Conservation (phyloP, 352 stramenopile species). For the Blastocystis sp. region DNA sequence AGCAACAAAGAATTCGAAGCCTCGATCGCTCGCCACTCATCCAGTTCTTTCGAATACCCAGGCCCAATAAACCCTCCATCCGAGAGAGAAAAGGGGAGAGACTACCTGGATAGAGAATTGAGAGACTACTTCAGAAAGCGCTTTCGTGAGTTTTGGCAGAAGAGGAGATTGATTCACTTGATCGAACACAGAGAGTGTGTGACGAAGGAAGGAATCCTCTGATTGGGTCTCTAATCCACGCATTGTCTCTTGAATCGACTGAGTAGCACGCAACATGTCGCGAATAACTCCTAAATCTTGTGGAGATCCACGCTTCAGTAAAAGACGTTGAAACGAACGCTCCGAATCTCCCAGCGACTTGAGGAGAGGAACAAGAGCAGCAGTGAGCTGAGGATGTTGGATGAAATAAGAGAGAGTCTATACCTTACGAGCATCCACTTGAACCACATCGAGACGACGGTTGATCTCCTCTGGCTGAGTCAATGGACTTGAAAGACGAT, state of each 20-base stretch:
- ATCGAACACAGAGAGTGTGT: neutral
- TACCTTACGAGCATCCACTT: neutral
- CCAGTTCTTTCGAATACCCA: conserved; percentile 15
- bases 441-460: neutral
- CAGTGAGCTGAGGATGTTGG: neutral
- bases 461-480: conserved; percentile 9
- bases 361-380: neutral
- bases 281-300: conserved; percentile 58
- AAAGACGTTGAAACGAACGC: conserved; percentile 21
- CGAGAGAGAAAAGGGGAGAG: neutral
- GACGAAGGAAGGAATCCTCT: neutral
- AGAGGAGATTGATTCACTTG: neutral
- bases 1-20: neutral
- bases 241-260: neutral
- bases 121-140: neutral
- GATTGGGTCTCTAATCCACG: neutral
- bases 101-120: neutral
- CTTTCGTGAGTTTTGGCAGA: neutral
- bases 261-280: neutral
- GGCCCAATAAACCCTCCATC: conserved; percentile 11
- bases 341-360: conserved; percentile 14
- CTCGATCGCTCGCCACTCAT: neutral
- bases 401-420: conserved; percentile 30
- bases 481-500: conserved; percentile 16
- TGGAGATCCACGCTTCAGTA: conserved; percentile 3